A percentile compares a stretch with the other conserved stretches of the same genome.
These are phyloP conservation scores for Annulohypoxylon truncatum DNA, from an alignment of 2,329 filamentous ascomycete genomes.

Conservation along the genomic window DNA sequence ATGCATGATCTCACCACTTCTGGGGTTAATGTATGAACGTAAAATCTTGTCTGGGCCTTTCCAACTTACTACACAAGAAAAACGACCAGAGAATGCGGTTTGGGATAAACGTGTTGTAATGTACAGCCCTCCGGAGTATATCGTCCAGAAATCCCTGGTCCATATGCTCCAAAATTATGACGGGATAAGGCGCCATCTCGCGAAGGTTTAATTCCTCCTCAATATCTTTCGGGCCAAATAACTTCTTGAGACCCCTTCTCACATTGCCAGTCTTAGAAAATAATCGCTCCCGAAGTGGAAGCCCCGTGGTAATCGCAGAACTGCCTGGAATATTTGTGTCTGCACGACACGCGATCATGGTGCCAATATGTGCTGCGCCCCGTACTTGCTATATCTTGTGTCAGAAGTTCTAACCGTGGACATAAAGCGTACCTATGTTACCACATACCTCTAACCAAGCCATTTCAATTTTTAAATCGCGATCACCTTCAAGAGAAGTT, in stretches of 20 bases:
- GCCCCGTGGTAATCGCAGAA: neutral
- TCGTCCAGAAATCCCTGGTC: conserved; percentile 6
- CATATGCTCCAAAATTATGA: conserved; percentile 17
- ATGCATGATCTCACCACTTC: conserved; percentile 21
- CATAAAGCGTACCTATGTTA: neutral
- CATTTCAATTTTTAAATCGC: conserved; percentile 3
- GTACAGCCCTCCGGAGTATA: neutral
- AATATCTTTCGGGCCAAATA: neutral
- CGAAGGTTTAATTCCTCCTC: neutral
- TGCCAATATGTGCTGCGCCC: conserved; percentile 5
- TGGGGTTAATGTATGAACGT: neutral
- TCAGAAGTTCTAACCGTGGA: conserved; percentile 1
- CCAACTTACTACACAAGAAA: conserved; percentile 25
- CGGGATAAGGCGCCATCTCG: neutral
- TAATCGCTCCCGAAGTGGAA: neutral
- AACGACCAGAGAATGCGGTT: conserved; percentile 24
- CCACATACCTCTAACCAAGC: neutral
- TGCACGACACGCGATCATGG: neutral
- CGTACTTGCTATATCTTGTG: neutral
- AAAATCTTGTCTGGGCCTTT: too few relatives aligned
- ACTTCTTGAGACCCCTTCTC: neutral
- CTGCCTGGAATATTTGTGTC: neutral
- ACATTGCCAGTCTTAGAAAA: neutral
- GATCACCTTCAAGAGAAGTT: neutral
- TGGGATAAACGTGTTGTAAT: neutral